Evolutionary conservation across 2,329 filamentous ascomycete species (phyloP).

Genomic region (Phyllosticta citriasiana): DNA sequence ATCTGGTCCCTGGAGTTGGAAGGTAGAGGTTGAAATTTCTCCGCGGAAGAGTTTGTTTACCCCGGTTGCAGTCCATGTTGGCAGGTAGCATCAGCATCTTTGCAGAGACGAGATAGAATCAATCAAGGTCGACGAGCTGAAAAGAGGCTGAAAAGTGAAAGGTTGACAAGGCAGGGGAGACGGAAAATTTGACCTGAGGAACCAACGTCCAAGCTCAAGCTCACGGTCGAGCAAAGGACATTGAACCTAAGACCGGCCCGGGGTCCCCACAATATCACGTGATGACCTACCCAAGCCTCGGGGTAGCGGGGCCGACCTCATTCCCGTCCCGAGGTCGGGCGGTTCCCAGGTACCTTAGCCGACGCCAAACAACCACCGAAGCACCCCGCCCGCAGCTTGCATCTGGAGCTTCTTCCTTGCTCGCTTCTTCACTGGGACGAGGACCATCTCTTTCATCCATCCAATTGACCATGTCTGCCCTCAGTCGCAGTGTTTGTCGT

Average conservation of each 20-base stretch:
- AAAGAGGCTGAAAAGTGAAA: not conserved
- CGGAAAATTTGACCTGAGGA: not conserved
- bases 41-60: not conserved
- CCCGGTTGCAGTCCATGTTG: not conserved
- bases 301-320: not conserved
- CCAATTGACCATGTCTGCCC: slow-evolving; percentile 27
- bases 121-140: not conserved
- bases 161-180: not conserved
- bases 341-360: not conserved
- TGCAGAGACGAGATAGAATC: no score
- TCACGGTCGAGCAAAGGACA: not conserved
- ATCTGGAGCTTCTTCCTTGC: not conserved
- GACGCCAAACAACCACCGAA: not conserved
- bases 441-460: not conserved
- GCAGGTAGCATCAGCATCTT: no score
- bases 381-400: not conserved
- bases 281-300: not conserved
- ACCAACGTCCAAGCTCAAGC: not conserved
- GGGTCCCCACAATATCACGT: not conserved
- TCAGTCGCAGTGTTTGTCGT: slow-evolving; percentile 32
- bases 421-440: not conserved
- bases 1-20: not conserved
- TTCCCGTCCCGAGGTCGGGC: not conserved
- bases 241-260: not conserved
- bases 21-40: not conserved